Percentiles rank a stretch among this genome's conserved stretches.
These are phyloP conservation scores for Aspergillus biplanus DNA, from an alignment of 495 filamentous ascomycete genomes.

Conservation along the genomic window DNA sequence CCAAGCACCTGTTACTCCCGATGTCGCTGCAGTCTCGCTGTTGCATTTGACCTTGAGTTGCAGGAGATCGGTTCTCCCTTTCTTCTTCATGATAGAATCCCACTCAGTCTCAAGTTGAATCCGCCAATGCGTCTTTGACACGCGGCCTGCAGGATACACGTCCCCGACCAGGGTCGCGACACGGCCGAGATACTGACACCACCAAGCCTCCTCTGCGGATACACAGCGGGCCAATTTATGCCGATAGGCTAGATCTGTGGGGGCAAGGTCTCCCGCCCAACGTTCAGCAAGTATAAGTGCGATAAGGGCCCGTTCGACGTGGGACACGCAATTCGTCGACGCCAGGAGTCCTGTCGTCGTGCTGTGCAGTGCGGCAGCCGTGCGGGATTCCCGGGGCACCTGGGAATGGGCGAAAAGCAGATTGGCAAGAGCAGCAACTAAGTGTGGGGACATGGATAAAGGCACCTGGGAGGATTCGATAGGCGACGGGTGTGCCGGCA, in stretches of 20 bases:
- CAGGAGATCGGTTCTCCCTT: slow-evolving; percentile 31
- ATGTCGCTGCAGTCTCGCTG: slow-evolving; percentile 17
- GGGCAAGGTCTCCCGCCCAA: slow-evolving; percentile 69
- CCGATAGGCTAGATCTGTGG: slow-evolving; percentile 47
- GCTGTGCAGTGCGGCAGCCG: slow-evolving; percentile 68
- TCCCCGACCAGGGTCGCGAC: slow-evolving; percentile 53
- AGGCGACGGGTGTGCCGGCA: slow-evolving; percentile 39
- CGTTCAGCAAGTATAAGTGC: slow-evolving; percentile 72
- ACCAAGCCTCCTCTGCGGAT: slow-evolving; percentile 53
- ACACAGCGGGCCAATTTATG: slow-evolving; percentile 45
- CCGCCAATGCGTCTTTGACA: slow-evolving; percentile 30
- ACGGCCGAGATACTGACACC: slow-evolving; percentile 60
- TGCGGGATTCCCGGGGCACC: slow-evolving; percentile 52
- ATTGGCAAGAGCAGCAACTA: slow-evolving; percentile 53
- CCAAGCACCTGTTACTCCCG: slow-evolving; percentile 28
- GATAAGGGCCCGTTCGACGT: slow-evolving; percentile 67
- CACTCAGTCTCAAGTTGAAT: slow-evolving; percentile 36
- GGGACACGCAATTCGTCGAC: slow-evolving; percentile 67
- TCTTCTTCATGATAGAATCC: slow-evolving; percentile 32
- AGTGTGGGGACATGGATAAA: slow-evolving; percentile 38
- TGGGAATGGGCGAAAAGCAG: slow-evolving; percentile 52
- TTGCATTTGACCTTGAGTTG: slow-evolving; percentile 36
- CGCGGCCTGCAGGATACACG: slow-evolving; percentile 58
- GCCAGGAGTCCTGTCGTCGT: slow-evolving; percentile 71
- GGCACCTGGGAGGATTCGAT: slow-evolving; percentile 25